A percentile compares a stretch with the other conserved stretches of the same genome.
phyloP scores from a whole-genome alignment of 768 basidiomycete species.

The Mycena maculata region DNA sequence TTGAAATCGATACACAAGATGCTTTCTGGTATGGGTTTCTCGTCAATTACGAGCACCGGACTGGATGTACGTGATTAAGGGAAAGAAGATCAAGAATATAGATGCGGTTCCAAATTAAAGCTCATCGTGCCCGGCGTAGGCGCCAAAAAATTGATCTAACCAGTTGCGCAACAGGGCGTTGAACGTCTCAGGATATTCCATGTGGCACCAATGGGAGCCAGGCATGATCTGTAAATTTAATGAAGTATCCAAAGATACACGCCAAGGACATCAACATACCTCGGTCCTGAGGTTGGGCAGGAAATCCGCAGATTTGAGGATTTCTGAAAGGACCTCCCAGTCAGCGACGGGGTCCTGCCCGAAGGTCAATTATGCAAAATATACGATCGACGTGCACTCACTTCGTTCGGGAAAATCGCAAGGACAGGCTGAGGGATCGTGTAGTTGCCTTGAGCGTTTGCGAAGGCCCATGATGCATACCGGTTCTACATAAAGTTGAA shows the following conservation, averaged over 20 bases:
- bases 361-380: not conserved
- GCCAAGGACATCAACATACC: slow-evolving; percentile 39
- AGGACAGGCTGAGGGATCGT: slow-evolving; percentile 57
- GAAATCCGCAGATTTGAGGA: slow-evolving; percentile 52
- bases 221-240: slow-evolving; percentile 55
- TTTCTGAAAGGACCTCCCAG: slow-evolving; percentile 47
- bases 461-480: slow-evolving; percentile 51
- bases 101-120: slow-evolving; percentile 5
- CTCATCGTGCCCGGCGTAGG: slow-evolving; percentile 24
- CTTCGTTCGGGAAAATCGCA: slow-evolving; percentile 54
- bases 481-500: slow-evolving; percentile 51
- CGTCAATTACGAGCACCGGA: too few species aligned
- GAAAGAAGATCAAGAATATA: too few species aligned
- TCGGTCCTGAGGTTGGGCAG: slow-evolving; percentile 53
- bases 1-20: too few species aligned
- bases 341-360: slow-evolving; percentile 64
- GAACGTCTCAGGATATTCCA: slow-evolving; percentile 67
- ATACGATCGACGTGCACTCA: slow-evolving; percentile 31
- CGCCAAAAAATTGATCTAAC: slow-evolving; percentile 48
- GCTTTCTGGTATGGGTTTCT: too few species aligned
- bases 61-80: too few species aligned
- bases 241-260: not conserved
- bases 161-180: slow-evolving; percentile 65
- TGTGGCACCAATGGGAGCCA: slow-evolving; percentile 76
- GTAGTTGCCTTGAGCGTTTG: slow-evolving; percentile 57